Conservation (phyloP, 192 early-diverging fungal species). For the Coemansia sp. region DNA sequence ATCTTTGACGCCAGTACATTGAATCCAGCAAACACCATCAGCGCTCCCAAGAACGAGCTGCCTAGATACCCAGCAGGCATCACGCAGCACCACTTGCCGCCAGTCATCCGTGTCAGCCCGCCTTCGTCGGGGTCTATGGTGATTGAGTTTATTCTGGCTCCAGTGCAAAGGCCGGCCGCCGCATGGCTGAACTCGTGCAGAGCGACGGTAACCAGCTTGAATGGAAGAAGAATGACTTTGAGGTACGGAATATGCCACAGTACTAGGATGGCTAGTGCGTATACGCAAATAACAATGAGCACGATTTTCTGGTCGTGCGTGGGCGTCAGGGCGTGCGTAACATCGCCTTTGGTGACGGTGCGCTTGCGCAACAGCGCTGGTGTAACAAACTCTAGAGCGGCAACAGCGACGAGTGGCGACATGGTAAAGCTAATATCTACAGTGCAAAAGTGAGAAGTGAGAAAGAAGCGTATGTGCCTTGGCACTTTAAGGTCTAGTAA, state of each 20-base stretch:
- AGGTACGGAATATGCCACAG: slow-evolving; percentile 89
- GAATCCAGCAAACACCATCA: slow-evolving; percentile 95
- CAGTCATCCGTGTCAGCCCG: slow-evolving; percentile 81
- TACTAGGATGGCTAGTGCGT: slow-evolving; percentile 67
- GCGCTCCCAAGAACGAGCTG: slow-evolving; percentile 83
- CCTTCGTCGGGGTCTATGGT: slow-evolving; percentile 93
- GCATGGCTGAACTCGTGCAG: slow-evolving; percentile 98
- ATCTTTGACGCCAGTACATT: slow-evolving; percentile 85
- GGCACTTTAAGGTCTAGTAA: neutral
- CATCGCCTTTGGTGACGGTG: slow-evolving; percentile 31
- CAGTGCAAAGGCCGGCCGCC: slow-evolving; percentile 81
- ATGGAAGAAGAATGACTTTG: slow-evolving; percentile 88
- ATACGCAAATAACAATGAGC: slow-evolving; percentile 64
- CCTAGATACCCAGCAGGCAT: slow-evolving; percentile 93
- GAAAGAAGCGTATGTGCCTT: neutral
- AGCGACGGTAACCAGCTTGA: slow-evolving; percentile 92
- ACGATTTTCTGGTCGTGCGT: slow-evolving; percentile 45
- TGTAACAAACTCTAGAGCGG: neutral
- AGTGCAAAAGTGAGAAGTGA: neutral
- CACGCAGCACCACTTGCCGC: slow-evolving; percentile 80
- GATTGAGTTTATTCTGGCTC: slow-evolving; percentile 86
- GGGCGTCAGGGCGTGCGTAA: slow-evolving; percentile 39
- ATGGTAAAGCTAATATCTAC: neutral
- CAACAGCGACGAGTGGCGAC: slow-evolving; percentile 7
- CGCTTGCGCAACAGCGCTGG: slow-evolving; percentile 15